Evolutionary conservation across 2,329 filamentous ascomycete genomes (phyloP).

Genomic region (Calonectria pteridis): DNA sequence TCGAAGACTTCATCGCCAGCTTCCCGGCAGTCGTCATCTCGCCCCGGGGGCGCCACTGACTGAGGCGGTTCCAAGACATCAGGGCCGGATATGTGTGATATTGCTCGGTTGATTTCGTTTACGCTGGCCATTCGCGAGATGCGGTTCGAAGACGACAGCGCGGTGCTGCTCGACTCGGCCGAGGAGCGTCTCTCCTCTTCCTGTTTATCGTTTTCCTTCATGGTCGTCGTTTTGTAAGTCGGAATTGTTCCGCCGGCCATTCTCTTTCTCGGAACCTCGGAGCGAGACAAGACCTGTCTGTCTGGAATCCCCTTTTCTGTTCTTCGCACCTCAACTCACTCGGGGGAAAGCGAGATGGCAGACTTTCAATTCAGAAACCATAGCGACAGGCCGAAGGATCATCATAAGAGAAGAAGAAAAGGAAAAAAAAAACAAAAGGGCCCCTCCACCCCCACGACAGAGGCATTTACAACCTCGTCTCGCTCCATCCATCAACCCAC

Average conservation of each 20-base stretch:
- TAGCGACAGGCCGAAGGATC: background rate
- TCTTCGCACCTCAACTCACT: background rate
- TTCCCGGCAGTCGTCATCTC: conserved; percentile 40
- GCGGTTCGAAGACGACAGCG: conserved; percentile 1
- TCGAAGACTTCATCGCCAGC: conserved; percentile 71
- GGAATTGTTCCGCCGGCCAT: background rate
- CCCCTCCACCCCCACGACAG: background rate
- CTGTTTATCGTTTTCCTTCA: conserved; percentile 13
- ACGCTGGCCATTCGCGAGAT: background rate
- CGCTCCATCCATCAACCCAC: conserved; percentile 4
- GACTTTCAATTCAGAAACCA: background rate
- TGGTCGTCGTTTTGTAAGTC: background rate
- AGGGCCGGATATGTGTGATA: conserved; percentile 47
- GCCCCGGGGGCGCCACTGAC: conserved; percentile 15
- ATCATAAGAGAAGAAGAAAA: background rate
- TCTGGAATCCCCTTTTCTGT: background rate
- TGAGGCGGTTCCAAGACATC: conserved; percentile 43
- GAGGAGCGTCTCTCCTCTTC: conserved; percentile 15
- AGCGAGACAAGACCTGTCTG: background rate
- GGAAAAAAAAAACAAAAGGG: background rate
- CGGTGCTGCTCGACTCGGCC: conserved; percentile 13
- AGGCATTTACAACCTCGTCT: conserved; percentile 8
- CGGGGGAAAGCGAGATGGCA: background rate
- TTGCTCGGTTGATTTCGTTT: conserved; percentile 37
- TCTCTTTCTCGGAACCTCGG: background rate